These are phyloP conservation scores for Diutina scorzettiae DNA, from an alignment of 1,139 yeast species.

Conservation along the genomic window DNA sequence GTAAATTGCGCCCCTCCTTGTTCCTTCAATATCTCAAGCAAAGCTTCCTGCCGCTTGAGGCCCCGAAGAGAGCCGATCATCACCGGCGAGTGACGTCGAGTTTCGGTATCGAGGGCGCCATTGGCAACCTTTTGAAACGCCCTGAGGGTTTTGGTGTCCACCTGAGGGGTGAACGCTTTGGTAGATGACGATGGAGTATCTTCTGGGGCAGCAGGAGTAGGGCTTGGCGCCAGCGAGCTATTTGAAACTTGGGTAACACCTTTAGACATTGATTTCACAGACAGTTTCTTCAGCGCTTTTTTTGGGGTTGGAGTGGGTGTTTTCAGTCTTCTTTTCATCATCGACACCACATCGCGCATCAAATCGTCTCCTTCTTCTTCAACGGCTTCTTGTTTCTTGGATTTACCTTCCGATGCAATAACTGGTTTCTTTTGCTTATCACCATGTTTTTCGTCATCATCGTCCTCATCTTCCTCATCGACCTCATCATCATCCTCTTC, in stretches of 20 bases:
- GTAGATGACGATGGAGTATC: too few relatives aligned
- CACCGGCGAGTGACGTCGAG: neutral
- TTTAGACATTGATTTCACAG: too few relatives aligned
- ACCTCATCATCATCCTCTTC: neutral
- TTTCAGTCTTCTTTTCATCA: too few relatives aligned
- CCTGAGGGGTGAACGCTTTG: slow-evolving; percentile 1
- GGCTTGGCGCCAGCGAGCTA: neutral
- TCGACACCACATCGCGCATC: neutral
- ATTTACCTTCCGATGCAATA: too few relatives aligned
- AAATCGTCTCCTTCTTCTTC: neutral
- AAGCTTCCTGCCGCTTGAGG: neutral
- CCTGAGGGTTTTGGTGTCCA: neutral
- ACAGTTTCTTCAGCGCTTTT: too few relatives aligned
- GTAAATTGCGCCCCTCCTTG: neutral
- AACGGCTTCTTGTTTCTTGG: neutral
- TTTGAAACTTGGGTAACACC: too few relatives aligned
- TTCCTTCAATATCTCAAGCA: neutral
- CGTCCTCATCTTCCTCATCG: neutral
- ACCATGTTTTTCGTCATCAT: neutral
- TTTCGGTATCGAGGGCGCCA: neutral
- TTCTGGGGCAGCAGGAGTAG: neutral
- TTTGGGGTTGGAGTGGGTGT: too few relatives aligned
- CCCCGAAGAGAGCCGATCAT: neutral
- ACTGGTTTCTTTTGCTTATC: neutral
- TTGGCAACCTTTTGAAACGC: neutral